Percentiles rank a stretch among this genome's conserved stretches.
Conservation (phyloP, 1,139 yeast species). For the Arxiozyma telluris region DNA sequence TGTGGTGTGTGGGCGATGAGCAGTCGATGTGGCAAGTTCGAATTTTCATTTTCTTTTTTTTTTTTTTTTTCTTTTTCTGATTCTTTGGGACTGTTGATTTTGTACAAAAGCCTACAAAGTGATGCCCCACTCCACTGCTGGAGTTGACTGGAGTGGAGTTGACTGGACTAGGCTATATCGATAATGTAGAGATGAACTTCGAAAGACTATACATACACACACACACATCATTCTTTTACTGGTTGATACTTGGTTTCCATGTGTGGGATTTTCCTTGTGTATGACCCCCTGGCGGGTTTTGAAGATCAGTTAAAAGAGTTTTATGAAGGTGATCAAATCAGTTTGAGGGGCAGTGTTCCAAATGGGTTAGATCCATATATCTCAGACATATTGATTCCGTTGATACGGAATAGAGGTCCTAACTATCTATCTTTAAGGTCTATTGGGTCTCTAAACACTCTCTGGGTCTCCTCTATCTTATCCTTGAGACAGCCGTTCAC, state of each 20-base stretch:
- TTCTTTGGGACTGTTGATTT: too few relatives aligned
- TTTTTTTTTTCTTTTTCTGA: too few relatives aligned
- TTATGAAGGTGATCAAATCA: slow-evolving; percentile 9
- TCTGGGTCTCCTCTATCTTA: slow-evolving; percentile 53
- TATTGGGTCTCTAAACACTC: slow-evolving; percentile 9
- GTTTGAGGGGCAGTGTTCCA: slow-evolving; percentile 13
- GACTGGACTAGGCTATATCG: too few relatives aligned
- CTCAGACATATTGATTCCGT: slow-evolving; percentile 34
- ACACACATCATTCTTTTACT: too few relatives aligned
- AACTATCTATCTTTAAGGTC: slow-evolving; percentile 34
- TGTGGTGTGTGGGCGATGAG: slow-evolving; percentile 3
- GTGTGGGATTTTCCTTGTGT: slow-evolving; percentile 40
- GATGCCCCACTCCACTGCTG: too few relatives aligned
- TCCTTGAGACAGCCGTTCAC: slow-evolving; percentile 73
- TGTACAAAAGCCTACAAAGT: too few relatives aligned
- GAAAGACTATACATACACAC: too few relatives aligned
- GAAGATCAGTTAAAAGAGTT: not conserved
- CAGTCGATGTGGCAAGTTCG: not conserved
- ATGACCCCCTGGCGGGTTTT: slow-evolving; percentile 1
- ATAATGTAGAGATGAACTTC: too few relatives aligned
- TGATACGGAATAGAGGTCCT: slow-evolving; percentile 48
- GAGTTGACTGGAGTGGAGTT: too few relatives aligned
- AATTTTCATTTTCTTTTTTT: too few relatives aligned
- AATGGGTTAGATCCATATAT: slow-evolving; percentile 1
- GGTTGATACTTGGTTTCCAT: slow-evolving; percentile 16